A percentile compares a stretch with the other conserved stretches of the same genome.
These are phyloP conservation scores for Alternaria viburni DNA, from an alignment of 2,329 filamentous ascomycete species.

Conservation along the genomic window DNA sequence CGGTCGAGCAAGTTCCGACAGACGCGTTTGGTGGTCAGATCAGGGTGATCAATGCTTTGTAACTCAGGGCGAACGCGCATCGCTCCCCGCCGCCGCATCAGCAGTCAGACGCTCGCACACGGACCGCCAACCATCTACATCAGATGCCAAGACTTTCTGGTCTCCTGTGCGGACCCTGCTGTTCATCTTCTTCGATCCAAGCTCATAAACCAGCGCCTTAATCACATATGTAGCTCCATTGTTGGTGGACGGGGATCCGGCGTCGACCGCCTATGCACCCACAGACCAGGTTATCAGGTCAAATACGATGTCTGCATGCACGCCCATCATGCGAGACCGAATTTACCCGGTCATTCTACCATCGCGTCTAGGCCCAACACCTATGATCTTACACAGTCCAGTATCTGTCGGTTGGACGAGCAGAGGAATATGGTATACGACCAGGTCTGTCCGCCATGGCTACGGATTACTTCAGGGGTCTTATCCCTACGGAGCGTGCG, in stretches of 20 bases:
- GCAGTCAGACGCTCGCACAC: background rate
- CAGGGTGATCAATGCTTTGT: background rate
- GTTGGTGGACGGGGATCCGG: background rate
- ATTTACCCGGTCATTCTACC: constrained; percentile 3
- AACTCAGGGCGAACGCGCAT: background rate
- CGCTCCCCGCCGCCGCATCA: background rate
- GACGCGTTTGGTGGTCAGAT: background rate
- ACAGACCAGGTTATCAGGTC: background rate
- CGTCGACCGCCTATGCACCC: background rate
- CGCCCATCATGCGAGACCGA: background rate
- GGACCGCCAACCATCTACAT: background rate
- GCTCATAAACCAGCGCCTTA: background rate
- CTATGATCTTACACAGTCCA: background rate
- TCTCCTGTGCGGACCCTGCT: background rate
- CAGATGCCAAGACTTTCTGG: background rate
- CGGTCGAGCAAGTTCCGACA: background rate
- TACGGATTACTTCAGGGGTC: background rate
- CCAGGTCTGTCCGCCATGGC: background rate
- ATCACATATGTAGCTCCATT: background rate
- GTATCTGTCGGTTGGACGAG: background rate
- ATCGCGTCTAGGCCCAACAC: background rate
- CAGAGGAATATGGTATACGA: background rate
- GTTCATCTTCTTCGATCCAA: background rate
- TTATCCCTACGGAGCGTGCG: background rate
- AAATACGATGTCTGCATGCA: background rate